Conservation (phyloP, 164 flowering plant genomes). For the Pachysandra terminalis region DNA sequence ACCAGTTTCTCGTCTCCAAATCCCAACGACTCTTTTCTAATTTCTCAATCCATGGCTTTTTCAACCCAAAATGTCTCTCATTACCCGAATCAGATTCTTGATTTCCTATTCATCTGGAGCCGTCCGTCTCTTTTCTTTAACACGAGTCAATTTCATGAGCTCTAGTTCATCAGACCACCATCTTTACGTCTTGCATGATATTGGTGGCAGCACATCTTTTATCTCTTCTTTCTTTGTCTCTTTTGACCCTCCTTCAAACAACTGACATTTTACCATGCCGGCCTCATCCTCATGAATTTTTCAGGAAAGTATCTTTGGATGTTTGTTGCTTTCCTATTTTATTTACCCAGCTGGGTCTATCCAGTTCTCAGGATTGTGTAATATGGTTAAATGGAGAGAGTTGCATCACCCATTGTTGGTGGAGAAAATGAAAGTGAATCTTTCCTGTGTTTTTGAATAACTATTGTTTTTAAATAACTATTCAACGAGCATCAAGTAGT, state of each 20-base stretch:
- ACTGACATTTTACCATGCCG: constrained; percentile 53
- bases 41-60: neutral
- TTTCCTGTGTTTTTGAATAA: too few relatives aligned
- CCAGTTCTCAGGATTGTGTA: too few relatives aligned
- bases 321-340: too few relatives aligned
- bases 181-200: constrained; percentile 36
- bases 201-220: constrained; percentile 40
- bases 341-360: too few relatives aligned
- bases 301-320: too few relatives aligned
- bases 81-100: neutral
- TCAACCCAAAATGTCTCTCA: neutral
- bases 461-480: too few relatives aligned
- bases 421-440: too few relatives aligned
- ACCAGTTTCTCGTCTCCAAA: constrained; percentile 14
- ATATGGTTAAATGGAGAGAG: too few relatives aligned
- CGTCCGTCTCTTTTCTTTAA: neutral
- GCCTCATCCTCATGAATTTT: constrained; percentile 57
- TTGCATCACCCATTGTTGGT: too few relatives aligned
- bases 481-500: too few relatives aligned
- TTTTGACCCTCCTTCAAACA: constrained; percentile 32
- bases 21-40: neutral
- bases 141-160: neutral
- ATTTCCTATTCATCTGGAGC: too few relatives aligned
- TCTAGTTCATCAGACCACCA: constrained; percentile 60
- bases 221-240: constrained; percentile 11